Base-by-base conservation (phyloP, 192 early-diverging fungal genomes). In the Coemansia sp. region DNA sequence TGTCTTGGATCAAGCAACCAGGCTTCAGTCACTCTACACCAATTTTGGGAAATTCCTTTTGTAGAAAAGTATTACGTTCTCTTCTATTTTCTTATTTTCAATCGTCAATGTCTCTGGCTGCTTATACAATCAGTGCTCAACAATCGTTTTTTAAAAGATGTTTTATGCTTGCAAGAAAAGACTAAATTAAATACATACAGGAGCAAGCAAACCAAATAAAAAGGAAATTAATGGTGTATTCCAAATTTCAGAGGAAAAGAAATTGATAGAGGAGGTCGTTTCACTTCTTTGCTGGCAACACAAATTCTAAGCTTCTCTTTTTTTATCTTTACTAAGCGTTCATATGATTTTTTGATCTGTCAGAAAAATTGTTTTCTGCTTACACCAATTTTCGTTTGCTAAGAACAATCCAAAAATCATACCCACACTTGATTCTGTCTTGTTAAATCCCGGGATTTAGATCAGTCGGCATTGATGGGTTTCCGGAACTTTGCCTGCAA, bases 401-500 rank as follows among this genome's bases (percentile, higher is more conserved):
- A 19, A 26, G 23, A 53, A 10, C 9, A 0, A 7, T 12, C 9
- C 43, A 44, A 45, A 45, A 45, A 45, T 26, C 39, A 63, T 9
- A 9, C 52, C 21, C 52, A 5, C 23, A 64, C 54, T 64, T 48
- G 32, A 52, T 64, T n/a, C 9, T 64, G 23, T 5, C 23, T 11
- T 54, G n/a, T 40, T 6, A 1, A 16, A 7, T 16, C 15, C 18
- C 4, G 32, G 32, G 15, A n/a, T 19, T 49, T 50, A 49, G 44
- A 67, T 73, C 56, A 68, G 70, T 68, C 61, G 10, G 50, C 52
- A 52, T 21, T 73, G 37, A 87, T 63, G 52, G 88, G 87, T 68
- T 95, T 98, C 58, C 90, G 81, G 78, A 97, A 97, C 85, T 98
- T 98, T 39, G 91, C 95, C 78, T 99, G 98, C 26, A 99, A 75